Evolutionary conservation across 2,329 filamentous ascomycete genomes (phyloP).

Genomic region (Nemania abortiva): DNA sequence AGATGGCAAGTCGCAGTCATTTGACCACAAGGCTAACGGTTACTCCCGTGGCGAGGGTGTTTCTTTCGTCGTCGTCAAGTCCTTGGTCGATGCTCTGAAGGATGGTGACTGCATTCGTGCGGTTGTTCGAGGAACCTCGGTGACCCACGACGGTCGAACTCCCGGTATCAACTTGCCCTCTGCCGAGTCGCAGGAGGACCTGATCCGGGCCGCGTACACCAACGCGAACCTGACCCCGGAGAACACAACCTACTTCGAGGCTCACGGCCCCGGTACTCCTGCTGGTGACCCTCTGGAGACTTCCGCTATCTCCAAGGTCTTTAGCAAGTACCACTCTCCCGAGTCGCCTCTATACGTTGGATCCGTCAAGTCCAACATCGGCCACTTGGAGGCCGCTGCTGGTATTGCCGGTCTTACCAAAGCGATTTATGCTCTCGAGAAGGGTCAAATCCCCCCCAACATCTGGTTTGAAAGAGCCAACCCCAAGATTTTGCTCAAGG

Average conservation of each 20-base stretch:
- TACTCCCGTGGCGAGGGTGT: slow-evolving; percentile 63
- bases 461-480: slow-evolving; percentile 48
- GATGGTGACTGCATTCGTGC: slow-evolving; percentile 59
- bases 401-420: slow-evolving; percentile 50
- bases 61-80: slow-evolving; percentile 61
- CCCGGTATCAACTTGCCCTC: slow-evolving; percentile 54
- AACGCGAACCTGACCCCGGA: slow-evolving; percentile 47
- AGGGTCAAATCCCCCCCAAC: slow-evolving; percentile 48
- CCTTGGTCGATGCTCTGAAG: slow-evolving; percentile 58
- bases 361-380: slow-evolving; percentile 50
- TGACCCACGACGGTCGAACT: slow-evolving; percentile 61
- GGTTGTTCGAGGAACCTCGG: slow-evolving; percentile 55
- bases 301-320: slow-evolving; percentile 51
- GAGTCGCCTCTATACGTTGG: slow-evolving; percentile 45
- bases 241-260: slow-evolving; percentile 55
- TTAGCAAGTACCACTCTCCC: slow-evolving; percentile 43
- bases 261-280: slow-evolving; percentile 55
- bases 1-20: slow-evolving; percentile 48
- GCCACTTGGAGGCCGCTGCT: slow-evolving; percentile 47
- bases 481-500: slow-evolving; percentile 48
- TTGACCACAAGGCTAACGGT: slow-evolving; percentile 49
- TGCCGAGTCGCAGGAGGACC: slow-evolving; percentile 51
- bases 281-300: slow-evolving; percentile 59
- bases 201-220: slow-evolving; percentile 53
- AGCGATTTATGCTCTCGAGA: slow-evolving; percentile 45